Conservation (phyloP, 2,329 filamentous ascomycete species). For the Calonectria multiphialidica region DNA sequence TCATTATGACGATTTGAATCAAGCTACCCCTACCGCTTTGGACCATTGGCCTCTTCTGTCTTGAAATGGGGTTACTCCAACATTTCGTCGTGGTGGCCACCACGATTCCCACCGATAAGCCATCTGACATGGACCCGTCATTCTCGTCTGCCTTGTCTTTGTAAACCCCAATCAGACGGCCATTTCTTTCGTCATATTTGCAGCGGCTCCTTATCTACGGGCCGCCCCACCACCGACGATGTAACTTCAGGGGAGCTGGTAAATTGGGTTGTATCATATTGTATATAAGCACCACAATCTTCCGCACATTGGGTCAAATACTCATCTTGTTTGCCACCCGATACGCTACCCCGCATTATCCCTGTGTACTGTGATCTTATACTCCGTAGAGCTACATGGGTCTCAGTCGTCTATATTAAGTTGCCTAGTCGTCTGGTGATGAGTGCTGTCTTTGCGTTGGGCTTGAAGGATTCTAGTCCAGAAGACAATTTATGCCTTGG, state of each 20-base stretch:
- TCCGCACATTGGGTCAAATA: neutral
- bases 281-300: neutral
- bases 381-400: neutral
- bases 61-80: no score
- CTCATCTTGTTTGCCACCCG: neutral
- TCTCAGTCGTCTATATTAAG: constrained; percentile 6
- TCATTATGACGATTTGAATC: no score
- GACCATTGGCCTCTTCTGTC: no score
- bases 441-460: neutral
- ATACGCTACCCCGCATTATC: neutral
- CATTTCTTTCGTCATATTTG: neutral
- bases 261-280: neutral
- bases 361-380: neutral
- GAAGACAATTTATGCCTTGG: neutral
- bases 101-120: no score
- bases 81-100: no score
- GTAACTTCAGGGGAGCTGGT: neutral
- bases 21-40: no score
- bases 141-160: no score
- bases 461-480: neutral
- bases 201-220: neutral
- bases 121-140: no score
- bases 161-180: no score
- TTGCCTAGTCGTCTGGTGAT: neutral
- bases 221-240: neutral